A percentile compares a stretch with the other conserved stretches of the same genome.
Evolutionary conservation across 176 grass and related monocot species (phyloP).

Genomic region (Rhynchospora pubera): DNA sequence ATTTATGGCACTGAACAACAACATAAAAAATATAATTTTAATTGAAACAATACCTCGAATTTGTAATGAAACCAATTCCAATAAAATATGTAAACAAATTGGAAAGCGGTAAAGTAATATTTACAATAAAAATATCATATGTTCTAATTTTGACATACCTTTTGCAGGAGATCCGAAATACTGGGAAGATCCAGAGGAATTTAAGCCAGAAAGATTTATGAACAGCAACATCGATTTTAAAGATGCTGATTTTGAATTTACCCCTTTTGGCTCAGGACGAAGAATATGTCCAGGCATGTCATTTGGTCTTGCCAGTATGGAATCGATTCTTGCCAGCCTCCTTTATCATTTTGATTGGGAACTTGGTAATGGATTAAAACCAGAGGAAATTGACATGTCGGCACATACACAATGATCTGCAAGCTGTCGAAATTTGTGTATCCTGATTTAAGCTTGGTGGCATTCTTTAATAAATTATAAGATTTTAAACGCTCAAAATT

Average conservation of each 20-base stretch:
- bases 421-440: neutral
- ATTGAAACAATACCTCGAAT: neutral
- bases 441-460: too few relatives aligned
- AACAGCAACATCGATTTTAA: slow-evolving; percentile 13
- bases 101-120: neutral
- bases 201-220: slow-evolving; percentile 29
- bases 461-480: too few relatives aligned
- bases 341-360: slow-evolving; percentile 36
- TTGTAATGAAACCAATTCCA: neutral
- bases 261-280: slow-evolving; percentile 32
- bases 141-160: neutral
- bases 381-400: slow-evolving; percentile 19
- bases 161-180: slow-evolving; percentile 16
- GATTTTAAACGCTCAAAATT: too few relatives aligned
- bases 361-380: neutral
- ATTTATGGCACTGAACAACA: neutral
- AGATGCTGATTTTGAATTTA: slow-evolving; percentile 11
- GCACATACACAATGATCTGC: neutral
- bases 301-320: slow-evolving; percentile 8
- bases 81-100: neutral
- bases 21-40: neutral
- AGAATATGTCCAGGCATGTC: slow-evolving; percentile 29
- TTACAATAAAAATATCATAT: neutral
- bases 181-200: slow-evolving; percentile 22
- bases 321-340: slow-evolving; percentile 21